Evolutionary conservation across 1,284 basidiomycete species (phyloP), one percentile per base, ranked within the genome.

Genomic region (Malassezia obtusa): DNA sequence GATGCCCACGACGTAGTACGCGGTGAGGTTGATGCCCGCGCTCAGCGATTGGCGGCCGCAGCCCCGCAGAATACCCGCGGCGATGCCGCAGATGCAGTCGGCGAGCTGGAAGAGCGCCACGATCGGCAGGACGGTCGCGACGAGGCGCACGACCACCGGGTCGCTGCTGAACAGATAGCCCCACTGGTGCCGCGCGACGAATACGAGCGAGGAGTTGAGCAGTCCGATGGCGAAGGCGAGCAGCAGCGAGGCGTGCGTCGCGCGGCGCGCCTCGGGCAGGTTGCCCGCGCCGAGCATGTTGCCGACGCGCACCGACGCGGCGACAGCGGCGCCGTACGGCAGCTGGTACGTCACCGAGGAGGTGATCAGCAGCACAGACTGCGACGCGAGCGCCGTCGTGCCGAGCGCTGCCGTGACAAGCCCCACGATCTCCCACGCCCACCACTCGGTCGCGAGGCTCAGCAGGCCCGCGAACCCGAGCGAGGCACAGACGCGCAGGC

Each of bases 81-180:
- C 80, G 6, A 88, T 82, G 0, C 81, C 84, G 10, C 79, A 76
- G 15, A 83, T 78, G 11, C 83, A 84, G 62, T 91, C 89, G 54
- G 83, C 55, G 2, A 88, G 80, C 52, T 69, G 67, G 31, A 88
- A 78, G 9, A 86, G 83, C 4, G 79, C 77, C 45, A 76, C 75
- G n/a, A 86, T 66, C 0, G 88, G 86, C 37, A 91, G 75, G 51
- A 89, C 83, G 0, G 78, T 74, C 4, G 85, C 82, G 21, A 88
- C 85, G 14, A 86, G 76, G 4, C 60, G 51, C 28, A 84, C 79
- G 5, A 87, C 84, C 62, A 76, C 82, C 81, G 81, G 79, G 75
- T 92, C 89, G 50, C 83, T 77, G 65, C 89, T 92, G 78, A 92
- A 94, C 22, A 91, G 74, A 66, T 84, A 83, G 3, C 80, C 88